Conservation (phyloP, 176 grass and related monocot species). For the Areca catechu region DNA sequence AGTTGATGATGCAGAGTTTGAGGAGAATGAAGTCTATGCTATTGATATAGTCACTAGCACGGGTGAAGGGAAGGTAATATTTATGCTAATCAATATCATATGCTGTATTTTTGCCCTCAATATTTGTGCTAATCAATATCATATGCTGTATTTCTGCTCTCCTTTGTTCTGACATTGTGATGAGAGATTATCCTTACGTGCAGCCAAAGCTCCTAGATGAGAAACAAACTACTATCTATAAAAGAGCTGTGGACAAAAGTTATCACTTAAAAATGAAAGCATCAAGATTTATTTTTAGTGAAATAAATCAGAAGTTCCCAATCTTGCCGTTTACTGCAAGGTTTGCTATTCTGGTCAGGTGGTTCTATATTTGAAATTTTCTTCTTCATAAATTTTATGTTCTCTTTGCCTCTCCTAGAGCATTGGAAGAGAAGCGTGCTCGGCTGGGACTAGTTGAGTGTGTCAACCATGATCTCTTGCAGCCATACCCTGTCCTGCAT, state of each 20-base stretch:
- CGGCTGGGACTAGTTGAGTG: conserved; percentile 92
- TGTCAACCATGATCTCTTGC: conserved; percentile 94
- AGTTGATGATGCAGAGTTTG: conserved; percentile 98
- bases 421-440: conserved; percentile 92
- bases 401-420: conserved; percentile 33
- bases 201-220: conserved; percentile 94
- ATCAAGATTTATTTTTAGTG: conserved; percentile 96
- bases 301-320: conserved; percentile 96
- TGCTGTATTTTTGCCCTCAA: neutral
- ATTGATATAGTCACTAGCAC: conserved; percentile 94
- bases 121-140: conserved; percentile 1
- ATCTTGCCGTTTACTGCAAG: conserved; percentile 97
- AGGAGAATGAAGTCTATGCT: conserved; percentile 99
- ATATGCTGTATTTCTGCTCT: neutral
- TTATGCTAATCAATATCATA: conserved; percentile 1
- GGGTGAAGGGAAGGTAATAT: conserved; percentile 89
- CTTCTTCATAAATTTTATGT: neutral
- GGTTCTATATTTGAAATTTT: neutral
- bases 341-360: conserved; percentile 20
- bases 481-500: conserved; percentile 96
- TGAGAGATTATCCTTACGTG: neutral
- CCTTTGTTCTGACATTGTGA: conserved; percentile 2
- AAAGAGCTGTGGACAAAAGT: conserved; percentile 95
- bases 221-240: conserved; percentile 97
- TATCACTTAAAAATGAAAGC: conserved; percentile 99